Base-by-base conservation (phyloP, 371 early-diverging fungal species). In the Apophysomyces sp. region DNA sequence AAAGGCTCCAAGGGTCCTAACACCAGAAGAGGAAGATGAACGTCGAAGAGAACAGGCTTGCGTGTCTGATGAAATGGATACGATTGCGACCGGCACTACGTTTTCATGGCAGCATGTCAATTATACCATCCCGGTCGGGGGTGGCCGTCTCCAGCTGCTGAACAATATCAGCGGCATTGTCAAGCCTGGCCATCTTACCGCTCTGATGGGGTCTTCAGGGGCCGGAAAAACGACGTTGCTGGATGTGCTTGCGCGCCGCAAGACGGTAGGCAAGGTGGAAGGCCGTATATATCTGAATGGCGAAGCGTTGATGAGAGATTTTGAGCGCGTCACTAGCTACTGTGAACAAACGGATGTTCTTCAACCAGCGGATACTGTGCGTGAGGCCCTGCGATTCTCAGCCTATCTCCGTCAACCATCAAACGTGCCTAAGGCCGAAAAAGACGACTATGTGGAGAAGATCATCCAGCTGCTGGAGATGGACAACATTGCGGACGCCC, bases 151-250 rank as follows among this genome's bases (percentile, higher is more conserved):
- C 27, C 78, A 80, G 62, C 63, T 82, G 24, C 63, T 83, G 34
- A 70, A 73, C 56, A 72, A 76, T 52, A 53, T 83, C 54, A 40
- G 36, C 28, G 68, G 71, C 7, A 76, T 79, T 37, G 71, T 87
- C 60, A 80, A 81, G 61, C 83, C 86, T 0, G 89, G 89, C 44
- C 73, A 76, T 11, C 72, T 88, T 73, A 81, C 83, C 1, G 95
- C 93, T 1, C 64, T 94, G 16, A 87, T 94, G 88, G 93, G 92
- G 9, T 80, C 89, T 3, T 86, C 87, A n/a, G 92, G 93, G 52
- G 87, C 91, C 29, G 95, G 94, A 52, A 95, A 95, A 73, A 90
- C 93, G 0, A 91, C 93, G 2, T 77, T 94, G 0, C 61, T 93
- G 63, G 94, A 96, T 72, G 80, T 92, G 0, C 71, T 90, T 29